Base-by-base conservation (phyloP, 768 basidiomycete genomes). In the Cytidiella melzeri region DNA sequence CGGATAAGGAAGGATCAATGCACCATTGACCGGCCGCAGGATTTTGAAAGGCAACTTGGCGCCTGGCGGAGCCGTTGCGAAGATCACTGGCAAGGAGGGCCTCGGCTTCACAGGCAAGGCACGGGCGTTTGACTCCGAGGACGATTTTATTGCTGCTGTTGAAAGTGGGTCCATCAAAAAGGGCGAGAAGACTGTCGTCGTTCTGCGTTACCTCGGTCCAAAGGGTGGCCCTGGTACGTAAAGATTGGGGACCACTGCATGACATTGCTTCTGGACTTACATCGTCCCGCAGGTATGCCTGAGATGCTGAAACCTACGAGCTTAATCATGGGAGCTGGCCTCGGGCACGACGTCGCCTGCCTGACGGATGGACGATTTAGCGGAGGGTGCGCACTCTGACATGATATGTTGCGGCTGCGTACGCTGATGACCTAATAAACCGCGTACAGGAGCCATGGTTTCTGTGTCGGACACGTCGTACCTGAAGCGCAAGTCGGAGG, bases 281-380 rank as follows among this genome's bases (percentile, higher is more conserved):
- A 52, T 43, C 49, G 30, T 7, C 9, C 50, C 48, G 40, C 62
- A 87, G 92, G 93, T 55, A 99, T 99, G 95, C 95, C 93, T 43
- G 96, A 99, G 73, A 99, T 99, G 96, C 76, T 98, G 51, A 97
- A 97, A 66, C 94, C 94, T 21, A 98, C 95, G 26, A 91, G 90
- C 72, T 66, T 98, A 61, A 93, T 99, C 67, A 98, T 99, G 91
- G 96, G 96, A 48, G 96, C 96, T 11, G 96, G 96, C 10, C 76
- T 98, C 10, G 96, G 96, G 10, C 73, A 87, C 56, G 95, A 98
- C 58, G 96, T 98, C 43, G 95, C 95, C 34, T 97, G 92, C 67
- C 68, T 99, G 56, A 99, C 96, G 15, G 95, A 99, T 69, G 96
- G 96, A 44, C 83, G 96, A 56, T 99, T 99, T 75, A 92, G 89